A percentile compares a stretch with the other conserved stretches of the same genome.
phyloP scores from a whole-genome alignment of 495 filamentous ascomycete genomes.

The Neurospora pannonica region DNA sequence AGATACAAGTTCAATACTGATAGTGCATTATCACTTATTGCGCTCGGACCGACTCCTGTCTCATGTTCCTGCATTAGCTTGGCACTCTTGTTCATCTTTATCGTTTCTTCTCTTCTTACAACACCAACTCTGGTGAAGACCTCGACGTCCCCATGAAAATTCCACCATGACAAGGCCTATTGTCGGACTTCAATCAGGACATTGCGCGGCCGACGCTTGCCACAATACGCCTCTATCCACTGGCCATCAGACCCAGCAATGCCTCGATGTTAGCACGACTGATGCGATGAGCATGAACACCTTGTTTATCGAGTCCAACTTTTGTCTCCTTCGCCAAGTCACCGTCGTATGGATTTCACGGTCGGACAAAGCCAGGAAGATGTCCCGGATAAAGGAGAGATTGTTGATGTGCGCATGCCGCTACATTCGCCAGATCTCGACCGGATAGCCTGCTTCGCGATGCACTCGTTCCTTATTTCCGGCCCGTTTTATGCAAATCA shows the following conservation, averaged over 20 bases:
- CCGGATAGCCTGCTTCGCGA: neutral
- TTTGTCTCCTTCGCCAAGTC: neutral
- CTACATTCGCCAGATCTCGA: neutral
- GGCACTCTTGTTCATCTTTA: neutral
- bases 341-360: neutral
- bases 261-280: neutral
- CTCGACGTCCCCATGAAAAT: neutral
- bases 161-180: neutral
- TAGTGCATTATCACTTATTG: neutral
- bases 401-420: neutral
- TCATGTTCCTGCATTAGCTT: neutral
- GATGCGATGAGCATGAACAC: neutral
- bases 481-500: neutral
- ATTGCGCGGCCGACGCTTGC: neutral
- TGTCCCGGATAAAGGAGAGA: neutral
- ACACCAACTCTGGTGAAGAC: neutral
- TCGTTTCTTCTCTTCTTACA: neutral
- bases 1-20: neutral
- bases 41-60: neutral
- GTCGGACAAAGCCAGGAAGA: neutral
- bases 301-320: neutral
- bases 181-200: neutral
- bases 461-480: neutral
- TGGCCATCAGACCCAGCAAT: neutral
- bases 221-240: neutral